Evolutionary conservation across 176 grass and related monocot genomes (phyloP).

Genomic region (Panicum miliaceum): DNA sequence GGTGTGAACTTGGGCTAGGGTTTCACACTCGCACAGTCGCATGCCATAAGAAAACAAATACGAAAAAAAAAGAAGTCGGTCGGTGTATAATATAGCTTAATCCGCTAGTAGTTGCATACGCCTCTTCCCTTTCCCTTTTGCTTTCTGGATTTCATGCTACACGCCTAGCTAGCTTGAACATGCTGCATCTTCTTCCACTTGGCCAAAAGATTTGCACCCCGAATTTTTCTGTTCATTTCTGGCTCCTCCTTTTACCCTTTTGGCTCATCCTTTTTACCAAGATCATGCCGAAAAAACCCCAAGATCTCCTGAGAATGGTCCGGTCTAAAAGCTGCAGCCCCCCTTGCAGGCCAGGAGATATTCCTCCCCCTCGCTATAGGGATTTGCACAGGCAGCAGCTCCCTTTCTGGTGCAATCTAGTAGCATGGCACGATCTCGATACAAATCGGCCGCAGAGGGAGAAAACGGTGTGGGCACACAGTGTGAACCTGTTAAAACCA

Average conservation of each 20-base stretch:
- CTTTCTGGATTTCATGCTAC: slow-evolving; percentile 45
- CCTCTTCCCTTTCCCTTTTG: slow-evolving; percentile 23
- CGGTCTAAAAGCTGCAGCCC: neutral
- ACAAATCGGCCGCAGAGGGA: slow-evolving; percentile 35
- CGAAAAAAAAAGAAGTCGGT: neutral
- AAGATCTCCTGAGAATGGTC: slow-evolving; percentile 26
- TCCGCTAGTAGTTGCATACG: slow-evolving; percentile 14
- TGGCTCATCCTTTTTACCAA: slow-evolving; percentile 4
- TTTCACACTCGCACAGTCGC: slow-evolving; percentile 61
- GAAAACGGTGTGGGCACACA: slow-evolving; percentile 27
- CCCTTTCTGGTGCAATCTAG: slow-evolving; percentile 49
- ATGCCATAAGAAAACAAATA: slow-evolving; percentile 44
- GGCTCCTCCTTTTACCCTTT: slow-evolving; percentile 18
- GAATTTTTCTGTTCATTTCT: neutral
- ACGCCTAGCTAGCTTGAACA: neutral
- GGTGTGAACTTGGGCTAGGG: slow-evolving; percentile 71
- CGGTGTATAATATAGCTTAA: neutral
- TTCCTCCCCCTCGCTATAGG: neutral
- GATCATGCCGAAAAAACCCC: slow-evolving; percentile 10
- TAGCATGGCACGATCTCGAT: neutral
- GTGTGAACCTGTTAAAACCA: slow-evolving; percentile 56
- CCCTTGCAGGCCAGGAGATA: slow-evolving; percentile 30
- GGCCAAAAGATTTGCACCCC: slow-evolving; percentile 16
- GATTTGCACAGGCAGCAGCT: neutral
- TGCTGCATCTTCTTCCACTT: slow-evolving; percentile 34